phyloP scores from a whole-genome alignment of 2,329 filamentous ascomycete genomes.

The Xylariaceae sp. region DNA sequence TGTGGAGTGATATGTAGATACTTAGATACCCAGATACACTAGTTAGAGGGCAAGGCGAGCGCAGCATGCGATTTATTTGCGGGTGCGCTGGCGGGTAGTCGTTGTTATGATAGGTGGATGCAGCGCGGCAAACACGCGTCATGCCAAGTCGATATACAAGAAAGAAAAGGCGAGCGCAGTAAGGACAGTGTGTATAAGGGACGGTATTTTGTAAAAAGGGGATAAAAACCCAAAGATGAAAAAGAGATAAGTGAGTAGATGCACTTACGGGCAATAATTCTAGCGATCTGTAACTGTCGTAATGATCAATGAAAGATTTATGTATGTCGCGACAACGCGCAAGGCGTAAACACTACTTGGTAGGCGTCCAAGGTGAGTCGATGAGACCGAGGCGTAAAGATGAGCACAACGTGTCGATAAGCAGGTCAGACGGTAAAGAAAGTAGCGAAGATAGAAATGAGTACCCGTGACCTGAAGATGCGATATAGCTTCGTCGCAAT shows the following conservation, averaged over 20 bases:
- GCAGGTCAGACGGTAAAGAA: slow-evolving; percentile 6
- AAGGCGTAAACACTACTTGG: not conserved
- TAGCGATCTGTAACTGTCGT: not conserved
- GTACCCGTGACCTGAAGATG: slow-evolving; percentile 15
- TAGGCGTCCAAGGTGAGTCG: not conserved
- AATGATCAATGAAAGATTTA: not conserved
- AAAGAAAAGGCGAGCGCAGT: not conserved
- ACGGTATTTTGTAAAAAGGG: too few relatives aligned
- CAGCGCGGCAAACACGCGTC: slow-evolving; percentile 26
- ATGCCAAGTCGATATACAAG: slow-evolving; percentile 13
- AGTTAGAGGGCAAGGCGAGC: slow-evolving; percentile 8
- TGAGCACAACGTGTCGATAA: slow-evolving; percentile 18
- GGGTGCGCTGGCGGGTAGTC: slow-evolving; percentile 15
- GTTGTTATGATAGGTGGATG: slow-evolving; percentile 23
- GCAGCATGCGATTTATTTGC: slow-evolving; percentile 10
- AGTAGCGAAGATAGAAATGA: not conserved
- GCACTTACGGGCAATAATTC: slow-evolving; percentile 18
- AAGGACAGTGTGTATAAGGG: not conserved
- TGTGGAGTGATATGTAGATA: slow-evolving; percentile 8
- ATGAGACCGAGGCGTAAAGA: slow-evolving; percentile 4
- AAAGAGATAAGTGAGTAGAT: not conserved
- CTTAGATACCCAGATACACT: slow-evolving; percentile 17
- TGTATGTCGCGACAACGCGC: slow-evolving; percentile 7
- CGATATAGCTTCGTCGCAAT: slow-evolving; percentile 18
- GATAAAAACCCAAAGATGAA: not conserved